Percentiles rank a stretch among this genome's conserved stretches.
These are phyloP conservation scores for Sarocladiaceae sp. DNA, from an alignment of 2,329 filamentous ascomycete species.

Conservation along the genomic window DNA sequence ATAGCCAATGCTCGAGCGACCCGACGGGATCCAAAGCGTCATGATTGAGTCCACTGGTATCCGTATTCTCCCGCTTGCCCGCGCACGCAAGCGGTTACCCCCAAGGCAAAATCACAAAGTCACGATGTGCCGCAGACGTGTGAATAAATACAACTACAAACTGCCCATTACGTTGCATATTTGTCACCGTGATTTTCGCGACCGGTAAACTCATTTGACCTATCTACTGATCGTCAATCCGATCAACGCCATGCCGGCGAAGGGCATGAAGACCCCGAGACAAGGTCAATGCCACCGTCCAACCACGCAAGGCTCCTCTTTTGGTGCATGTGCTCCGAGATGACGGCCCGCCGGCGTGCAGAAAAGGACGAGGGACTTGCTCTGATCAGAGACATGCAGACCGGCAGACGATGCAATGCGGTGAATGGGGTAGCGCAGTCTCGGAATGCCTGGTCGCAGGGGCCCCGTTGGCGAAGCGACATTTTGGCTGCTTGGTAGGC, in stretches of 20 bases:
- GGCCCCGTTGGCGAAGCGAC: background rate
- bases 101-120: too few relatives aligned
- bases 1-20: too few relatives aligned
- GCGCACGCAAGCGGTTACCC: too few relatives aligned
- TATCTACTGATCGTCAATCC: background rate
- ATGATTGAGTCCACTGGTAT: too few relatives aligned
- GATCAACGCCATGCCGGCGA: background rate
- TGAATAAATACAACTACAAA: too few relatives aligned
- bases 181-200: too few relatives aligned
- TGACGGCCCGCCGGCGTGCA: slow-evolving; percentile 7
- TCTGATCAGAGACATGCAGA: slow-evolving; percentile 8
- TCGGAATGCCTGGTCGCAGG: background rate
- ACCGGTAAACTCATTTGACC: background rate
- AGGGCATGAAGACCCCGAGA: background rate
- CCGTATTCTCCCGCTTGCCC: too few relatives aligned
- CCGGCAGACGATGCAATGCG: slow-evolving; percentile 3
- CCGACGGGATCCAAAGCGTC: too few relatives aligned
- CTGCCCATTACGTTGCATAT: too few relatives aligned
- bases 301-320: background rate
- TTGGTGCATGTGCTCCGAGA: slow-evolving; percentile 10
- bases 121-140: too few relatives aligned
- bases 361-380: background rate
- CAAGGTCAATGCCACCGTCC: background rate
- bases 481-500: slow-evolving; percentile 2
- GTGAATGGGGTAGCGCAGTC: background rate